Conservation (phyloP, 257 asterid genomes). For the Parsonsia alboflavescens region DNA sequence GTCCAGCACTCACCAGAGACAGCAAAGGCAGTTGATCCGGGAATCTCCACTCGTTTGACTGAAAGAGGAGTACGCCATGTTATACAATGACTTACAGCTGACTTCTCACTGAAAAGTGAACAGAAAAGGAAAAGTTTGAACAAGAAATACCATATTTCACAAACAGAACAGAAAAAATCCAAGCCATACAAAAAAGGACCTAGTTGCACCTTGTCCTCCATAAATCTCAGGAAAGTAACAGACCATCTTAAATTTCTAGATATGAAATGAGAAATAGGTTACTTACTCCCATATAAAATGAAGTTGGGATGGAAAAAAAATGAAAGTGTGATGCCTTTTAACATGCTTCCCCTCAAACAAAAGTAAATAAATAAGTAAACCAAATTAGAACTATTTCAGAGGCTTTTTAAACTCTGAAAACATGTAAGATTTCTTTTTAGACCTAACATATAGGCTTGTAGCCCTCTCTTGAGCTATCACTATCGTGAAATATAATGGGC, state of each 20-base stretch:
- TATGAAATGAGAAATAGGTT: background rate
- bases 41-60: constrained; percentile 60
- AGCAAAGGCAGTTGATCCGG: constrained; percentile 72
- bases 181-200: background rate
- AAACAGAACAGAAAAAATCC: background rate
- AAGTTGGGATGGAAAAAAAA: background rate
- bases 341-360: background rate
- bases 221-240: background rate
- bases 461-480: background rate
- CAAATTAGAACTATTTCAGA: background rate
- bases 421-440: background rate
- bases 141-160: background rate
- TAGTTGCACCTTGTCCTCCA: background rate
- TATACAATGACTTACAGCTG: constrained; percentile 83
- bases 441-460: background rate
- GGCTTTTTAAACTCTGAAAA: background rate
- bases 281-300: background rate
- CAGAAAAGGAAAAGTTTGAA: background rate
- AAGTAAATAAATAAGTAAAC: too few species aligned
- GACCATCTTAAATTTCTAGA: background rate
- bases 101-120: constrained; percentile 60
- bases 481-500: background rate
- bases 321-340: background rate
- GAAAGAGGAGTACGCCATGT: constrained; percentile 60
- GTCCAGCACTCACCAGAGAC: constrained; percentile 60